Percentiles rank a stretch among this genome's conserved stretches.
Conservation (phyloP, 441 rosid species). For the Flueggea neowawraea region DNA sequence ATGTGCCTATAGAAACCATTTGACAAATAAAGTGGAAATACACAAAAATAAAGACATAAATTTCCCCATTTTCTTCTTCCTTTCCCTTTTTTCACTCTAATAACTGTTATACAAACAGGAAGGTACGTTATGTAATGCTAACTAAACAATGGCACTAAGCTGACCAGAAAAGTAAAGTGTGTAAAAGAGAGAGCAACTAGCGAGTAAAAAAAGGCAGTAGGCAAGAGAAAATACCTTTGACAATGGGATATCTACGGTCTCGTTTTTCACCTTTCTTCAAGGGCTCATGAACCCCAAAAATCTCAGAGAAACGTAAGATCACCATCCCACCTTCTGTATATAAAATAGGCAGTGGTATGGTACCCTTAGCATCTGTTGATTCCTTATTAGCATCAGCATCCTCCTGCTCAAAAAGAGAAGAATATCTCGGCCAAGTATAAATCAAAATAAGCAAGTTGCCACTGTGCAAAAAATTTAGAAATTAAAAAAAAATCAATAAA, state of each 20-base stretch:
- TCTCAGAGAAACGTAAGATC: conserved; percentile 90
- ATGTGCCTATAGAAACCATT: no score
- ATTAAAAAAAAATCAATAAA: background rate
- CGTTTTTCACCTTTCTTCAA: conserved; percentile 62
- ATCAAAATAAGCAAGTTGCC: background rate
- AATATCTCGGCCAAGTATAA: background rate
- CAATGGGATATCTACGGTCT: conserved; percentile 50
- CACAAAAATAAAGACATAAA: no score
- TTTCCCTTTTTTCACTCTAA: background rate
- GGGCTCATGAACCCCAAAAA: conserved; percentile 87
- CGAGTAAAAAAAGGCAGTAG: background rate
- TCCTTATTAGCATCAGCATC: conserved; percentile 38
- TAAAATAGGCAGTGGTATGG: conserved; percentile 73
- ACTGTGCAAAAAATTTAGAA: background rate
- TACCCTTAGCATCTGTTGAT: conserved; percentile 38
- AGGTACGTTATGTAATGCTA: no score
- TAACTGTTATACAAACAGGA: background rate
- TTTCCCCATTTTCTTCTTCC: no score
- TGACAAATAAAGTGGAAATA: no score
- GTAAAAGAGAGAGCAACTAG: conserved; percentile 13
- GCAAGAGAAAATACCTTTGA: conserved; percentile 54
- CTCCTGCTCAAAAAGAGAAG: conserved; percentile 40
- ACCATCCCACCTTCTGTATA: conserved; percentile 87
- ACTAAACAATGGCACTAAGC: background rate
- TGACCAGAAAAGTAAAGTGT: conserved; percentile 1